A percentile compares a stretch with the other conserved stretches of the same genome.
Conservation (phyloP, 257 asterid species). For the Solanum ahanhuiri region DNA sequence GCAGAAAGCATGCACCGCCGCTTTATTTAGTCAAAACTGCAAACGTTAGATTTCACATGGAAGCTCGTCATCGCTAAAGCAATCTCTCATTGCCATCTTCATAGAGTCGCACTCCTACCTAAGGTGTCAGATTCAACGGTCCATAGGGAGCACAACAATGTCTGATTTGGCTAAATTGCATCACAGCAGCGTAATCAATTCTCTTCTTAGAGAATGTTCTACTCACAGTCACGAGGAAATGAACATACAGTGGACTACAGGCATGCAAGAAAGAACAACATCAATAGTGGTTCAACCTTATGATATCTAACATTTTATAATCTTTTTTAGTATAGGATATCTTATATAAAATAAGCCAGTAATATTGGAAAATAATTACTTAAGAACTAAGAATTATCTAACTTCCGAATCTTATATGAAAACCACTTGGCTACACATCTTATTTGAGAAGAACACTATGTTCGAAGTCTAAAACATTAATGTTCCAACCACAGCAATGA, state of each 20-base stretch:
- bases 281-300: neutral
- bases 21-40: neutral
- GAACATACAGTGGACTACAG: neutral
- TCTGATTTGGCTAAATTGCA: constrained; percentile 54
- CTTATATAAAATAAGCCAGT: neutral
- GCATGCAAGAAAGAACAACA: neutral
- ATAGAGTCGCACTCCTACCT: neutral
- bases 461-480: neutral
- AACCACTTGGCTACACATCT: neutral
- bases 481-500: neutral
- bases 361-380: neutral
- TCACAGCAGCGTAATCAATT: constrained; percentile 29
- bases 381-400: neutral
- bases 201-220: neutral
- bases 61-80: neutral
- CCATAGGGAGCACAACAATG: constrained; percentile 30
- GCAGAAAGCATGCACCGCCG: neutral
- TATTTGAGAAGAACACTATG: neutral
- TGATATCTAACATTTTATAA: neutral
- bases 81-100: neutral
- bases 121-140: neutral
- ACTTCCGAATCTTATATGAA: neutral
- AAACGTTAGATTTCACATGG: neutral
- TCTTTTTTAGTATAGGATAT: neutral
- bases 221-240: neutral